Base-by-base conservation (phyloP, 176 grass and related monocot species). In the Aegilops tauschii region DNA sequence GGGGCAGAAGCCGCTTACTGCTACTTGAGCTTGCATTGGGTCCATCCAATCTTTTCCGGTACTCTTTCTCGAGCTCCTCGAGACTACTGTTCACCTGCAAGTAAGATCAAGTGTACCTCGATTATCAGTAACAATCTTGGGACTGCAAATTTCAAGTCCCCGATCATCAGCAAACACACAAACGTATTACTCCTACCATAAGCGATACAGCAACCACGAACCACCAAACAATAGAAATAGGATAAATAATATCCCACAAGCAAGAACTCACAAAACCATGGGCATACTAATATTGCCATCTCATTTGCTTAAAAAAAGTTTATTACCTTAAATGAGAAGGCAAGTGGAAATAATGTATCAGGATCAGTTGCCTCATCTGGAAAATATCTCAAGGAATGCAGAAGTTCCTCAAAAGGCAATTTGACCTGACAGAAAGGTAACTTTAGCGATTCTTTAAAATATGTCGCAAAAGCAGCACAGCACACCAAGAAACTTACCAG, bases 321-420 rank as follows among this genome's bases (percentile, higher is more conserved):
- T 23, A 32, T 90, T 27, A 99, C 97, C 97, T 93, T 94, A 87
- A 99, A 94, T 76, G 97, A 77, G 79, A 94, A 93, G 17, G 90
- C 92, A 75, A 96, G 88, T 34, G 92, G 92, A 36, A 99, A 82
- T 90, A 99, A 54, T 81, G 65, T 88, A 85, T 96, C 87, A 56
- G 94, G 92, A 93, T 96, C 88, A 65, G 91, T 96, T 34, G 94
- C 97, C 25, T 93, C 97, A 8, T 94, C 97, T 6, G 94, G 92
- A 49, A 99, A 99, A 67, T 99, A 96, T 77, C 89, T 92, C 61
- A 99, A 83, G 71, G 90, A 75, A 89, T 96, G 87, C 68, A 99
- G 36, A 79, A 99, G 89, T 77, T 91, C 82, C 85, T 99, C 97
- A n/a, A 99, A 96, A 84, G 97, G 97, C 69, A 96, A 82, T 84